Conservation (phyloP, 2,329 filamentous ascomycete genomes). For the Cladophialophora carrionii region DNA sequence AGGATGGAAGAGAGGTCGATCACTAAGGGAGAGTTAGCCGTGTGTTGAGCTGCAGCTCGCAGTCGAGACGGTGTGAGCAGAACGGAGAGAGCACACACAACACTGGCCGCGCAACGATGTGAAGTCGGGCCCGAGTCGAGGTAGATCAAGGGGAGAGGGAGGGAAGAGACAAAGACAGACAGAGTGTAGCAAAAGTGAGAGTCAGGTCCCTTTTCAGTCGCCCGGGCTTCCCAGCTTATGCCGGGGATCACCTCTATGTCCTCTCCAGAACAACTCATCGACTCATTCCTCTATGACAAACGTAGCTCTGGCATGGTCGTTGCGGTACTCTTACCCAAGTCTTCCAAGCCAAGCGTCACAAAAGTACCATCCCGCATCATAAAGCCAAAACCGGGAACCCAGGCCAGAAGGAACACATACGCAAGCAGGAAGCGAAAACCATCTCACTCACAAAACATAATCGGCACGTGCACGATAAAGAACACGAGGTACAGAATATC, state of each 20-base stretch:
- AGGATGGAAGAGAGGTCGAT: constrained; percentile 66
- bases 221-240: too few relatives aligned
- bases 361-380: neutral
- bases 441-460: constrained; percentile 60
- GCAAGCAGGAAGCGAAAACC: neutral
- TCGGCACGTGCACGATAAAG: constrained; percentile 64
- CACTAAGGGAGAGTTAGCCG: constrained; percentile 46
- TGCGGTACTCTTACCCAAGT: neutral
- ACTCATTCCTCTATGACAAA: neutral
- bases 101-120: neutral
- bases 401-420: neutral
- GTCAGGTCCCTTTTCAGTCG: too few relatives aligned
- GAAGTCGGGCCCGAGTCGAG: neutral
- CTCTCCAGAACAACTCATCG: neutral
- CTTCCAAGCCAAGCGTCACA: neutral
- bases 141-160: neutral
- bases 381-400: neutral
- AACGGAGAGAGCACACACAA: neutral
- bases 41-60: too few relatives aligned
- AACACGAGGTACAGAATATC: constrained; percentile 57
- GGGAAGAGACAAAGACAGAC: neutral
- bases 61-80: too few relatives aligned
- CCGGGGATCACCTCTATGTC: too few relatives aligned
- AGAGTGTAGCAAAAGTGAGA: neutral
- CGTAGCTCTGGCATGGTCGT: neutral